These are phyloP conservation scores for Talaromyces islandicus DNA, from an alignment of 2,329 filamentous ascomycete species.

Conservation along the genomic window DNA sequence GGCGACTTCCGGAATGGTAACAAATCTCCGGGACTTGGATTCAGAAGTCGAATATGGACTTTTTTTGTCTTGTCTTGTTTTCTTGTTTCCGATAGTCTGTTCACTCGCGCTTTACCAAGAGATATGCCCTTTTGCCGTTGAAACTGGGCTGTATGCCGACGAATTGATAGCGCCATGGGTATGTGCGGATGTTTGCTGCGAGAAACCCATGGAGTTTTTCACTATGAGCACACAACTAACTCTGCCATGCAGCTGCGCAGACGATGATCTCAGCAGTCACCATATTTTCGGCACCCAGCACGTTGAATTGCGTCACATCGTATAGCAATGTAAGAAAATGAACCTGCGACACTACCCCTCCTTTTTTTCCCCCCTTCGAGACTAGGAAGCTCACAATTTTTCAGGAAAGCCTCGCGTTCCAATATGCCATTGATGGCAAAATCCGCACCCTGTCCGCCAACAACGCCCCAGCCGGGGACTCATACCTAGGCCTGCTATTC, in stretches of 20 bases:
- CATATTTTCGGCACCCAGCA: slow-evolving; percentile 29
- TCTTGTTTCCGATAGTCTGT: neutral
- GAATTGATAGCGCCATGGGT: neutral
- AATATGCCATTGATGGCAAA: slow-evolving; percentile 43
- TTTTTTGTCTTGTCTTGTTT: neutral
- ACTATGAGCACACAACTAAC: neutral
- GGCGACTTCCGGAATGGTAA: slow-evolving; percentile 11
- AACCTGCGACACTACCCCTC: neutral
- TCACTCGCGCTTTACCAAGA: neutral
- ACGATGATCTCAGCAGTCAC: slow-evolving; percentile 26
- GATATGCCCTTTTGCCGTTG: neutral
- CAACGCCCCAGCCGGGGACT: slow-evolving; percentile 54
- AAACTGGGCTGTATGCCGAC: neutral
- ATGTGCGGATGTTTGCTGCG: neutral
- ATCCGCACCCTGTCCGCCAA: slow-evolving; percentile 72
- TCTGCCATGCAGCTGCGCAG: slow-evolving; percentile 1
- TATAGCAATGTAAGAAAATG: slow-evolving; percentile 32
- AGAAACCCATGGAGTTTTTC: neutral
- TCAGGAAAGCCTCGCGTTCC: slow-evolving; percentile 28
- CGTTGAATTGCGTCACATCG: slow-evolving; percentile 24
- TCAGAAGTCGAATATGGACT: too few species aligned
- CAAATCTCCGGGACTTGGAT: slow-evolving; percentile 3
- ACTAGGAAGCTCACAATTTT: neutral
- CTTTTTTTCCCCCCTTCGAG: neutral
- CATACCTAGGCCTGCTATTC: slow-evolving; percentile 75